Conservation (phyloP, 768 basidiomycete species). For the Botryobasidium botryosum region DNA sequence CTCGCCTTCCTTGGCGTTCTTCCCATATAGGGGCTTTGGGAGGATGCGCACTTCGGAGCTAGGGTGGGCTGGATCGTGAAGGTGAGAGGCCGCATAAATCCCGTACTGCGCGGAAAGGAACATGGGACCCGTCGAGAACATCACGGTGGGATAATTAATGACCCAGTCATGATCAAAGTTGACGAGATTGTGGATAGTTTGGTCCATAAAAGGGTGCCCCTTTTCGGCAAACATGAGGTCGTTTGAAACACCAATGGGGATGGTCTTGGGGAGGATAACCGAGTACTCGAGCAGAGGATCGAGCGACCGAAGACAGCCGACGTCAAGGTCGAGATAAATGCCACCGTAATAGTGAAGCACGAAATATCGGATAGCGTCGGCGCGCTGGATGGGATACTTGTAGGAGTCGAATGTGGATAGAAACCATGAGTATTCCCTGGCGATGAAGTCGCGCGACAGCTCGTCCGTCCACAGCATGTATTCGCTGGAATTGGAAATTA, state of each 20-base stretch:
- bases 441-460: conserved; percentile 76
- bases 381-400: conserved; percentile 82
- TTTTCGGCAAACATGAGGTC: conserved; percentile 89
- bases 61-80: conserved; percentile 31
- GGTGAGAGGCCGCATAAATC: conserved; percentile 57
- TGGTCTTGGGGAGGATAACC: conserved; percentile 85
- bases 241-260: conserved; percentile 94
- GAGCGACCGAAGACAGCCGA: conserved; percentile 75
- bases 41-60: conserved; percentile 69
- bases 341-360: conserved; percentile 92
- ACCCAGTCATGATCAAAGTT: conserved; percentile 89
- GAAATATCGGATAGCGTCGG: conserved; percentile 96
- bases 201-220: conserved; percentile 73
- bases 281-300: conserved; percentile 76
- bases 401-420: conserved; percentile 87
- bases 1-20: conserved; percentile 71
- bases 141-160: conserved; percentile 97
- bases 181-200: conserved; percentile 81
- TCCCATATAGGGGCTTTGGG: conserved; percentile 95
- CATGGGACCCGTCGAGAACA: conserved; percentile 99
- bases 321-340: conserved; percentile 90
- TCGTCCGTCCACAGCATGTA: conserved; percentile 98
- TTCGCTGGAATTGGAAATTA: conserved; percentile 36
- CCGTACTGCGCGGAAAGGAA: conserved; percentile 92
- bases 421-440: conserved; percentile 78